Conservation (phyloP, 768 basidiomycete species). For the Kwoniella dendrophila region DNA sequence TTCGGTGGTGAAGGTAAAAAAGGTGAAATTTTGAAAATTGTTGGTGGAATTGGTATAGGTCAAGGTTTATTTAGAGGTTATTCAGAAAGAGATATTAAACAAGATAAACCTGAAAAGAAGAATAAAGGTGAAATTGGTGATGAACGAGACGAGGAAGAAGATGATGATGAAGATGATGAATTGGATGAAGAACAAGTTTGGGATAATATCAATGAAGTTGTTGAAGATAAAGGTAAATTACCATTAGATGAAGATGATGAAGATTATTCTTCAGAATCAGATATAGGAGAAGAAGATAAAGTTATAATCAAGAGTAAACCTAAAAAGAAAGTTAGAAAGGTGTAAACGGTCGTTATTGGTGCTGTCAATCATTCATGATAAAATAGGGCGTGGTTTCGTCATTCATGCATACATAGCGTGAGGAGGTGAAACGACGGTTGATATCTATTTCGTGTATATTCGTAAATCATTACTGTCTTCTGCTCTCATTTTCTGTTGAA, state of each 20-base stretch:
- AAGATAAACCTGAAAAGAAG: conserved; percentile 6
- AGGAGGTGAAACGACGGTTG: too few species aligned
- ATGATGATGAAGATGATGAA: conserved; percentile 28
- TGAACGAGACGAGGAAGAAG: conserved; percentile 24
- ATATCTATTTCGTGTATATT: neutral
- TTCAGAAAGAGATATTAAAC: conserved; percentile 13
- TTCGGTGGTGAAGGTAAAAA: conserved; percentile 33
- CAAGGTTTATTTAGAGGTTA: conserved; percentile 36
- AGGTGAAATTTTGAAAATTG: conserved; percentile 31
- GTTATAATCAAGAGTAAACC: conserved; percentile 11
- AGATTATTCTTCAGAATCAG: conserved; percentile 6
- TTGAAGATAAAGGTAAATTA: conserved; percentile 24
- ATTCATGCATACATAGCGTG: neutral
- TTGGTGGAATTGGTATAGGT: conserved; percentile 41
- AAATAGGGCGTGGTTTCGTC: neutral
- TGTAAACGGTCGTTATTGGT: neutral
- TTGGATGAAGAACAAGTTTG: conserved; percentile 34
- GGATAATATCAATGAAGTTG: conserved; percentile 34
- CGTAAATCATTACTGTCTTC: neutral
- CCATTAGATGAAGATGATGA: conserved; percentile 15
- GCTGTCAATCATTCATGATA: too few species aligned
- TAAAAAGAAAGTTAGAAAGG: conserved; percentile 16
- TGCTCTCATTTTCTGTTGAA: too few species aligned
- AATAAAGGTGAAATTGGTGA: conserved; percentile 11
- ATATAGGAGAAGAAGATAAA: conserved; percentile 14